phyloP scores from a whole-genome alignment of 345 rosid genomes.

The Mangifera indica region DNA sequence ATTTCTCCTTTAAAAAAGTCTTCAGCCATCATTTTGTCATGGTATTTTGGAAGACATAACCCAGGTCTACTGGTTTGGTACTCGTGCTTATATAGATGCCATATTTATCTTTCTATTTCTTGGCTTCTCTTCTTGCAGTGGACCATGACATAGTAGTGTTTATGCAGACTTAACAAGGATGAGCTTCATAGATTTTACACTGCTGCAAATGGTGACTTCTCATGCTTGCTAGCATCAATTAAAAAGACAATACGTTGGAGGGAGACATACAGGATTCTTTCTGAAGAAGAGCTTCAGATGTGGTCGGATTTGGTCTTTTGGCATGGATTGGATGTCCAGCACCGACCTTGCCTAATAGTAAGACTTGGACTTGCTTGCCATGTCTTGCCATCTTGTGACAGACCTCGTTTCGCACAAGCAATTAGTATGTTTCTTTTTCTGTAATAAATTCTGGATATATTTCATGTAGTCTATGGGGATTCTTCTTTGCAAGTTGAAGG shows the following conservation, averaged over 20 bases:
- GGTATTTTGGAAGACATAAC: background rate
- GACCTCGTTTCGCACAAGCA: constrained; percentile 90
- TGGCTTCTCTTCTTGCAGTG: constrained; percentile 27
- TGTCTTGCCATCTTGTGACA: constrained; percentile 61
- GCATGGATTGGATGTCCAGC: constrained; percentile 83
- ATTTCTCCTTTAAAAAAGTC: background rate
- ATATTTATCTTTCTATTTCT: constrained; percentile 21
- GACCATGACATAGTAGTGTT: constrained; percentile 38
- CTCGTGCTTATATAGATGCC: constrained; percentile 3
- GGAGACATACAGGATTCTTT: constrained; percentile 70
- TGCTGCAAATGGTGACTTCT: constrained; percentile 77
- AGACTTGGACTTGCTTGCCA: constrained; percentile 80
- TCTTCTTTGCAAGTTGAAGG: background rate
- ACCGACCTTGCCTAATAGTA: constrained; percentile 83
- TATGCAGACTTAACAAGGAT: constrained; percentile 75
- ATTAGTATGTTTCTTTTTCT: constrained; percentile 54
- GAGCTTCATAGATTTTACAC: constrained; percentile 73
- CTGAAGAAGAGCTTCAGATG: constrained; percentile 70
- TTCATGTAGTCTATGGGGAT: background rate
- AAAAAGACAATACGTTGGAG: constrained; percentile 94
- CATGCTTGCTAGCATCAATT: constrained; percentile 60
- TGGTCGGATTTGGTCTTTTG: constrained; percentile 89
- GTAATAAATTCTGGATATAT: background rate
- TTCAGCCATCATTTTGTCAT: constrained; percentile 5
- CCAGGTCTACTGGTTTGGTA: background rate